Base-by-base conservation (phyloP, 129 eudicot genomes). In the Artemisia tridentata region DNA sequence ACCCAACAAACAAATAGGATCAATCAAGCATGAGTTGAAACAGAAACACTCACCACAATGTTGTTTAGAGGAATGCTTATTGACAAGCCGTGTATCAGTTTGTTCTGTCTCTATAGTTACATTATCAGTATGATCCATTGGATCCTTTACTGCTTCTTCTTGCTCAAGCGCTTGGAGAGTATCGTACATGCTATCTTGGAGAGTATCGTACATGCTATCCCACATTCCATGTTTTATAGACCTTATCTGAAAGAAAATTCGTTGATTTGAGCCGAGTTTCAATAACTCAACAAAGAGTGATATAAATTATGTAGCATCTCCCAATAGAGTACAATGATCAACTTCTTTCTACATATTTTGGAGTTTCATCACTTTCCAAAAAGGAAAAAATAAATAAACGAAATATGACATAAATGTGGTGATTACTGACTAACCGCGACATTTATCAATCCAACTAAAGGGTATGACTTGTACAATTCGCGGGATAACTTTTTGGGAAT, bases 161-260 rank as follows among this genome's bases (percentile, higher is more conserved):
- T 68, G 83, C 59, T 70, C 72, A 67, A 82, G 63, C 18, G 75
- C 72, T 76, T 83, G 91, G 27, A 84, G 75, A 76, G 86, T 76
- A 45, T 89, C 97, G 74, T 83, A 86, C 83, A 87, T 80, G 79
- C 84, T 81, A 87, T 93, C 74, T 76, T 83, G 90, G 25, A 84
- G 75, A 76, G 86, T 76, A 45, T 89, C 96, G 72, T 83, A 87
- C 83, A 87, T 80, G 79, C 84, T 81, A 87, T 93, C 96, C 83
- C 90, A 89, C 85, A 89, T 80, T 68, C 98, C 98, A 73, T 34
- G 25, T 84, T 82, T 84, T 6, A 93, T 85, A 54, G 90, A 88
- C 52, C 54, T 75, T 5, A 93, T 84, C 99, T 93, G 92, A 75
- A 82, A 78, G 18, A 0, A 41, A 52, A 48, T 19, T 18, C 7